phyloP scores from a whole-genome alignment of 768 basidiomycete species.

The Naganishia kalamii region DNA sequence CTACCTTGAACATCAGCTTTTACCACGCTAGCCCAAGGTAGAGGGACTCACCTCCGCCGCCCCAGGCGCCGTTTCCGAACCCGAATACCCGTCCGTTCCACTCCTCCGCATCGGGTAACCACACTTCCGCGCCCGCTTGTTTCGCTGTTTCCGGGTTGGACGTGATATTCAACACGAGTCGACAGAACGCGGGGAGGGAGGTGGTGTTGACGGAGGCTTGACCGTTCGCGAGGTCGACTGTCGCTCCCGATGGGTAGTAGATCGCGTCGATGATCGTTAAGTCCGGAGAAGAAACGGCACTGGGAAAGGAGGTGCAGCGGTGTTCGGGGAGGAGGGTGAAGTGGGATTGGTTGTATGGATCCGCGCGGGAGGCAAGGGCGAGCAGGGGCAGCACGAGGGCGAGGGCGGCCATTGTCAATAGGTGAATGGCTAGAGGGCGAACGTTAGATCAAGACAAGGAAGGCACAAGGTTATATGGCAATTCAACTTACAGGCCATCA shows the following conservation, averaged over 20 bases:
- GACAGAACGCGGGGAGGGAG: neutral
- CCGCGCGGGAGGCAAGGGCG: neutral
- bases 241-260: neutral
- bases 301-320: neutral
- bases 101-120: neutral
- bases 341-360: neutral
- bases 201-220: constrained; percentile 1
- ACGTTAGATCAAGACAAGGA: too few relatives aligned
- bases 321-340: neutral
- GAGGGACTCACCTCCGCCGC: neutral
- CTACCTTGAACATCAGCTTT: neutral
- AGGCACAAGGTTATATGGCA: too few relatives aligned
- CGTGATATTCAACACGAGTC: neutral
- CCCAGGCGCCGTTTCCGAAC: constrained; percentile 5
- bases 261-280: neutral
- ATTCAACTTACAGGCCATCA: too few relatives aligned
- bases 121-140: neutral
- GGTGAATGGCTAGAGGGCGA: too few relatives aligned
- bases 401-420: too few relatives aligned
- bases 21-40: neutral
- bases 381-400: too few relatives aligned
- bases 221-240: neutral
- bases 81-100: neutral
- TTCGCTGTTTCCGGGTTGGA: neutral
- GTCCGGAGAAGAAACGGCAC: neutral